Base-by-base conservation (phyloP, 208 protist species). In the Wallacemonas sp. region DNA sequence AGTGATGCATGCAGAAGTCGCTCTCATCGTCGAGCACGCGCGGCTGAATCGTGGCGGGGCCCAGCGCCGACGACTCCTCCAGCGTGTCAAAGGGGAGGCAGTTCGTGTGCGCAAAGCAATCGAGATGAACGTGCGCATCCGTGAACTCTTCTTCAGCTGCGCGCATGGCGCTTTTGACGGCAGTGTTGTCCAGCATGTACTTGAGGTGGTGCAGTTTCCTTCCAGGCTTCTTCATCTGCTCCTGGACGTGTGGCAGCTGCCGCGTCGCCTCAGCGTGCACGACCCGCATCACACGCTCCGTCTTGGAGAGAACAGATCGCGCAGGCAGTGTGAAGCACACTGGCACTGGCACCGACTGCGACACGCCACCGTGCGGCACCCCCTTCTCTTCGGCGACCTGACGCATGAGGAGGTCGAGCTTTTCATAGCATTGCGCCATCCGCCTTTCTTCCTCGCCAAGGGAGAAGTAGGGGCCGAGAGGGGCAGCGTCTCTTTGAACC, bases 1-100 rank as follows among this genome's bases (percentile, higher is more conserved):
- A 87, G 75, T 95, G 86, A 47, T 73, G 44, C 12, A 94, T 67
- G 57, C 84, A 91, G 74, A 82, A 89, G 75, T 92, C 85, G 14
- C 83, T 82, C 1, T 75, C 65, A 3, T 39, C 26, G 69, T 94
- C 88, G 34, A 38, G 30, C 27, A 48, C 34, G 36, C 21, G 30
- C 12, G 81, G 81, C 23, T 71, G 43, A 16, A 85, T 65, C 1
- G 60, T 61, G 1, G 61, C 62, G 8, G 71, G 70, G 32, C 64
- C 75, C 33, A 88, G 52, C n/a, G 52, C 34, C 9, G 52, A 58
- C 3, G 52, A 29, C 32, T 33, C 52, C 14, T 58, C 52, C 0
- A 58, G 32, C n/a, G 32, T 43, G n/a, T 43, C 30, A 24, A 39
- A 58, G 6, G 41, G 43, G 0, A n/a, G 19, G 2, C 26, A 26